Percentiles rank a stretch among this genome's conserved stretches.
phyloP scores from a whole-genome alignment of 2,329 filamentous ascomycete genomes.

The Colletotrichum tamarilloi region DNA sequence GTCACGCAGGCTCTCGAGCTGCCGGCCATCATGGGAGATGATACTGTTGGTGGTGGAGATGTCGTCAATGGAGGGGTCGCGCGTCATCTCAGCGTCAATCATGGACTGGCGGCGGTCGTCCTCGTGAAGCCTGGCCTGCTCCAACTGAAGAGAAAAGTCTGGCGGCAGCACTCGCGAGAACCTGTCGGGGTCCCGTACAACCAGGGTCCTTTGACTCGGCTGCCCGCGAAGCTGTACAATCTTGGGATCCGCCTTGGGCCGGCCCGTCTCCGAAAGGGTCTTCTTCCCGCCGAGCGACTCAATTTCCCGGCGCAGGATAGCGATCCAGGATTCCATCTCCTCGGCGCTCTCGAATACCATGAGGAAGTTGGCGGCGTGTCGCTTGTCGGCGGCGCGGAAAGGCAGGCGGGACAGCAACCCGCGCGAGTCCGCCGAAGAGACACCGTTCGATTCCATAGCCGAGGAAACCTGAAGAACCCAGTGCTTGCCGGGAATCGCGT shows the following conservation, averaged over 20 bases:
- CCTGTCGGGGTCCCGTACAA: slow-evolving; percentile 60
- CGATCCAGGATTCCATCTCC: slow-evolving; percentile 83
- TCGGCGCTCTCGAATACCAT: slow-evolving; percentile 79
- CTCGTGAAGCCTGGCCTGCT: slow-evolving; percentile 39
- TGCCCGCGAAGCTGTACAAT: slow-evolving; percentile 48
- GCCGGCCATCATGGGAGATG: slow-evolving; percentile 68
- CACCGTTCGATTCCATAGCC: slow-evolving; percentile 68
- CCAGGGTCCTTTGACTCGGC: slow-evolving; percentile 57
- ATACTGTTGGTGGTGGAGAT: slow-evolving; percentile 68
- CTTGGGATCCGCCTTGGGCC: slow-evolving; percentile 55
- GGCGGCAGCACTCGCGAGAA: slow-evolving; percentile 54
- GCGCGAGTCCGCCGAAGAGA: slow-evolving; percentile 60
- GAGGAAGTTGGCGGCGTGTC: slow-evolving; percentile 71
- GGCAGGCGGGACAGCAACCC: slow-evolving; percentile 75
- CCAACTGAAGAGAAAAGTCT: slow-evolving; percentile 48
- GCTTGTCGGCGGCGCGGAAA: slow-evolving; percentile 67
- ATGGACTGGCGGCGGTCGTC: slow-evolving; percentile 38
- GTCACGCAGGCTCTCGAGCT: slow-evolving; percentile 68
- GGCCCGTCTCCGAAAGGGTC: slow-evolving; percentile 69
- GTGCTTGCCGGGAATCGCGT: slow-evolving; percentile 81
- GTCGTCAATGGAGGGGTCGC: slow-evolving; percentile 61
- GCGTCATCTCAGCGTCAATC: slow-evolving; percentile 43
- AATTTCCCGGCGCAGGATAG: slow-evolving; percentile 75
- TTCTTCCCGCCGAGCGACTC: slow-evolving; percentile 76
- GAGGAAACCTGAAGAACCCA: slow-evolving; percentile 84